Conservation (phyloP, 2,329 filamentous ascomycete species). For the Aspergillus persii region DNA sequence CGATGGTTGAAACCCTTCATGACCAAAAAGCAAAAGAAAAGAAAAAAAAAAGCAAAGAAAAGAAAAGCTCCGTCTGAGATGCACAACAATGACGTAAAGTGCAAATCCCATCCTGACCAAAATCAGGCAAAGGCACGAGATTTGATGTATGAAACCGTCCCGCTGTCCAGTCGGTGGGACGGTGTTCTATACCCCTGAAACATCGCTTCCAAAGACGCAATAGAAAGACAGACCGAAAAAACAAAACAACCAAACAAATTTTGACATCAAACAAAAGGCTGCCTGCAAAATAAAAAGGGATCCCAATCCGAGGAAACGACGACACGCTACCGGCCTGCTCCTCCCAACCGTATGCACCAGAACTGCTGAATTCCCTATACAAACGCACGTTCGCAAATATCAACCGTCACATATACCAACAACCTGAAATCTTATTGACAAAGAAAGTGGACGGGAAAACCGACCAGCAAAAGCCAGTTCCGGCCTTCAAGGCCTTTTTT, state of each 20-base stretch:
- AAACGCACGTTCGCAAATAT: constrained; percentile 42
- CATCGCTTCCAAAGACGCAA: constrained; percentile 25
- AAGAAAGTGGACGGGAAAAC: constrained; percentile 21
- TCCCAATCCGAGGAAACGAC: constrained; percentile 33
- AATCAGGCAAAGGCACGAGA: constrained; percentile 4
- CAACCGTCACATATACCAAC: constrained; percentile 39
- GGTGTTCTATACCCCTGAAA: constrained; percentile 23
- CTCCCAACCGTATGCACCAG: constrained; percentile 45
- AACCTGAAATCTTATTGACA: constrained; percentile 38
- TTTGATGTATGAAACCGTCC: constrained; percentile 19
- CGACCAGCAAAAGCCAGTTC: constrained; percentile 8
- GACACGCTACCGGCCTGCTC: constrained; percentile 44
- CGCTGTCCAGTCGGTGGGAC: constrained; percentile 17
- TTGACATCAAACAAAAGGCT: constrained; percentile 17
- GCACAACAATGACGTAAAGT: constrained; percentile 3
- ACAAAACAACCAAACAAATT: constrained; percentile 2
- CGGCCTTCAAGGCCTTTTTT: not conserved
- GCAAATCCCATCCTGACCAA: not conserved
- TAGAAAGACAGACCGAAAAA: constrained; percentile 25
- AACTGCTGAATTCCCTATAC: constrained; percentile 45
- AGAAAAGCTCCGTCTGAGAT: constrained; percentile 11
- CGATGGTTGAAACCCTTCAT: constrained; percentile 18
- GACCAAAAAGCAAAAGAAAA: no score
- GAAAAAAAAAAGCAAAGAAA: not conserved
- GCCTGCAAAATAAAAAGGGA: constrained; percentile 19